These are phyloP conservation scores for Orobanche coerulescens DNA, from an alignment of 257 asterid species.

Conservation along the genomic window DNA sequence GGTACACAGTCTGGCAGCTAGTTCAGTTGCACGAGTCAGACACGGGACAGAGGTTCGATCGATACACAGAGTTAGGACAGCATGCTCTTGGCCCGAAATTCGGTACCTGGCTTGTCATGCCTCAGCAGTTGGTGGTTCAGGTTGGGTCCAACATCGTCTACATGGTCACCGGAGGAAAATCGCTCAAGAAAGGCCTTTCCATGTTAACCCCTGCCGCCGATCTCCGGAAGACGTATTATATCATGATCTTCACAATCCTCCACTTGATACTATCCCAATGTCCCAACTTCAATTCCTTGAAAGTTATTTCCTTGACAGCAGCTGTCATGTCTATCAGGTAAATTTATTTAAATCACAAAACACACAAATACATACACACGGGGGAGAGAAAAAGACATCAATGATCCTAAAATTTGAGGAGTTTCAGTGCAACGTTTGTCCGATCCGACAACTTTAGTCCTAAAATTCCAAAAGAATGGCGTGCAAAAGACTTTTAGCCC, in stretches of 20 bases:
- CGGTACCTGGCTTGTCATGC: slow-evolving; percentile 33
- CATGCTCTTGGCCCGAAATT: slow-evolving; percentile 31
- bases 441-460: no score
- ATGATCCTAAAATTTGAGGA: no score
- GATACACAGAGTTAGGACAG: slow-evolving; percentile 29
- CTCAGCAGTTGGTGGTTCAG: slow-evolving; percentile 35
- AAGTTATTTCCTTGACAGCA: slow-evolving; percentile 33
- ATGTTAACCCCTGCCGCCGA: slow-evolving; percentile 5
- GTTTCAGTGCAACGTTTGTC: no score
- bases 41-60: slow-evolving; percentile 32
- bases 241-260: slow-evolving; percentile 23
- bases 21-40: slow-evolving; percentile 31
- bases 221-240: slow-evolving; percentile 25
- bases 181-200: slow-evolving; percentile 24
- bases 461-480: no score
- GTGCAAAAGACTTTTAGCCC: no score
- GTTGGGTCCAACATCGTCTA: slow-evolving; percentile 39
- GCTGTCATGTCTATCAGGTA: slow-evolving; percentile 46
- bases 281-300: slow-evolving; percentile 44
- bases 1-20: slow-evolving; percentile 35
- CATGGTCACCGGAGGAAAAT: slow-evolving; percentile 54
- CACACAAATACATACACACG: no score
- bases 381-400: no score
- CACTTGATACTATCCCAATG: slow-evolving; percentile 36
- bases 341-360: no score